Percentiles rank a stretch among this genome's conserved stretches.
Conservation (phyloP, 177 flowering plant genomes). For the Tripterygium wilfordii region DNA sequence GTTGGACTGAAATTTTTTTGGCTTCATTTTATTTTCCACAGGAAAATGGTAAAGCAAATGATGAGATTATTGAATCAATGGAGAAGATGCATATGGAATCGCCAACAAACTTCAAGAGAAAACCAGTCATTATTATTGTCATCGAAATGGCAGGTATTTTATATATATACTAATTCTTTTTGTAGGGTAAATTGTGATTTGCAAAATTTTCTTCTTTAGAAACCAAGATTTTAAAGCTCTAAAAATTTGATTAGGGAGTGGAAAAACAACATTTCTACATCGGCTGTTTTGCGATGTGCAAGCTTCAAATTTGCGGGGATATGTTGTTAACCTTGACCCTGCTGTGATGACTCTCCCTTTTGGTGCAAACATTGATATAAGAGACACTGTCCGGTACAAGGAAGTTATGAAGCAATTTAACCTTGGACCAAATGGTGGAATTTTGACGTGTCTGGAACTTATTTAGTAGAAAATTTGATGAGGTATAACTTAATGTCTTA, state of each 20-base stretch:
- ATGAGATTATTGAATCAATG: constrained; percentile 54
- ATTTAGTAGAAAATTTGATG: constrained; percentile 90
- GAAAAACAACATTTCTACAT: constrained; percentile 89
- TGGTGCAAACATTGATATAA: constrained; percentile 92
- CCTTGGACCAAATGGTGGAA: constrained; percentile 97
- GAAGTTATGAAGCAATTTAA: constrained; percentile 97
- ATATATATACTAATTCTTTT: too few relatives aligned
- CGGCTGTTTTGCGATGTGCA: constrained; percentile 70
- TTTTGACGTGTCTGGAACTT: constrained; percentile 85
- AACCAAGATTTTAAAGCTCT: too few relatives aligned
- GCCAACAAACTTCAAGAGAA: constrained; percentile 47
- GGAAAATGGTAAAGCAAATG: constrained; percentile 36
- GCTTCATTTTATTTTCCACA: too few relatives aligned
- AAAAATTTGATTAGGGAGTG: constrained; percentile 58
- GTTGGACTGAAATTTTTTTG: too few relatives aligned
- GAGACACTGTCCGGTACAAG: constrained; percentile 87
- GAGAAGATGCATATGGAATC: constrained; percentile 45
- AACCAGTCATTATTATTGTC: constrained; percentile 80
- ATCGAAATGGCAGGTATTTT: constrained; percentile 99
- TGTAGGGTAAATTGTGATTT: too few relatives aligned
- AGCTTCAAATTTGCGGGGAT: constrained; percentile 65
- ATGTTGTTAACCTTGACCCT: constrained; percentile 89
- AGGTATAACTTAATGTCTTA: constrained; percentile 55
- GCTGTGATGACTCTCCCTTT: constrained; percentile 89
- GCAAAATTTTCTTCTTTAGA: too few relatives aligned